phyloP scores from a whole-genome alignment of 805 yeast species.

The Suhomyces pyralidae region DNA sequence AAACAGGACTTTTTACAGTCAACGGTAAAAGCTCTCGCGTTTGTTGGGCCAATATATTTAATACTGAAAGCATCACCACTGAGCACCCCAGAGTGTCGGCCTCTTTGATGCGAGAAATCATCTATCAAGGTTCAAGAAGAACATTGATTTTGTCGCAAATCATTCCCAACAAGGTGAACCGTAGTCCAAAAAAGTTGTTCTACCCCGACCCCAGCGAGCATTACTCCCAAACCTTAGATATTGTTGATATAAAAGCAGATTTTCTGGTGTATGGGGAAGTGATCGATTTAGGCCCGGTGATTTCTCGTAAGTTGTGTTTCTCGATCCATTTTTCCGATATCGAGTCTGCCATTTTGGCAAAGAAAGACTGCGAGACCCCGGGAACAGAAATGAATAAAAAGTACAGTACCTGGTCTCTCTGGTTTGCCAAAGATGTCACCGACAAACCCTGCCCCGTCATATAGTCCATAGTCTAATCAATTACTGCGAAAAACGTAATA shows the following conservation, averaged over 20 bases:
- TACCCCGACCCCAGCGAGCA: constrained; percentile 46
- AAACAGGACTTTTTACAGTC: constrained; percentile 52
- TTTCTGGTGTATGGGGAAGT: constrained; percentile 58
- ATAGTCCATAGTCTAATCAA: background rate
- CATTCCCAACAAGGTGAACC: constrained; percentile 20
- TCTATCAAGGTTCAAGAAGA: constrained; percentile 50
- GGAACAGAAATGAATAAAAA: constrained; percentile 38
- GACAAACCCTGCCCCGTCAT: constrained; percentile 47
- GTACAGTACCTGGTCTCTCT: constrained; percentile 59
- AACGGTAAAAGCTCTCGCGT: constrained; percentile 54
- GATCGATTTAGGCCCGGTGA: constrained; percentile 61
- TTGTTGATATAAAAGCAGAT: constrained; percentile 45
- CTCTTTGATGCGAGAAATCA: constrained; percentile 30
- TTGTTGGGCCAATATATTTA: constrained; percentile 41
- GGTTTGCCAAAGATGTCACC: constrained; percentile 67
- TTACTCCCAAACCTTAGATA: constrained; percentile 42
- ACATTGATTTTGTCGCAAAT: constrained; percentile 42
- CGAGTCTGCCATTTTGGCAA: constrained; percentile 57
- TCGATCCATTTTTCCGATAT: constrained; percentile 59
- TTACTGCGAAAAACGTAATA: background rate
- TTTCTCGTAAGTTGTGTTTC: constrained; percentile 62
- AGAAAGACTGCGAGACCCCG: constrained; percentile 27
- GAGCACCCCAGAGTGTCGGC: constrained; percentile 23
- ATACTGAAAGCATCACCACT: constrained; percentile 18
- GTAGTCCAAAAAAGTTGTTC: constrained; percentile 19